A percentile compares a stretch with the other conserved stretches of the same genome.
Conservation (phyloP, 768 basidiomycete genomes). For the Pleurotus giganteus region DNA sequence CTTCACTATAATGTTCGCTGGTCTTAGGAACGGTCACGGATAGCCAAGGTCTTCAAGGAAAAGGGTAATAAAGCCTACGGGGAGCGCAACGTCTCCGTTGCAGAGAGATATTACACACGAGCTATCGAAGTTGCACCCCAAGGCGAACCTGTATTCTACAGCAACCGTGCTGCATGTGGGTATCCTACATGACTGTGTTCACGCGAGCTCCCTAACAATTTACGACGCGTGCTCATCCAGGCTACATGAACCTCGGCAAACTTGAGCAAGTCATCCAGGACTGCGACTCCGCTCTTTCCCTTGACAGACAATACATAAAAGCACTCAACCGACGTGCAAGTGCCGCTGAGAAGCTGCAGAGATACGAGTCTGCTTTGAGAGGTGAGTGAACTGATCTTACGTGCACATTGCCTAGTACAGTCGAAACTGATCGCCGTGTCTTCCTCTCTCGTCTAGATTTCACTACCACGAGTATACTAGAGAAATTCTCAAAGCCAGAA, state of each 20-base stretch:
- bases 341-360: slow-evolving; percentile 76
- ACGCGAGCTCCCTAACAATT: too few relatives aligned
- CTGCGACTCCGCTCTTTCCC: slow-evolving; percentile 83
- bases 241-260: slow-evolving; percentile 87
- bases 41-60: slow-evolving; percentile 64
- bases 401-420: background rate
- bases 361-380: slow-evolving; percentile 74
- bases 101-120: slow-evolving; percentile 66
- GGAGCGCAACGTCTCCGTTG: slow-evolving; percentile 53
- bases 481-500: slow-evolving; percentile 82
- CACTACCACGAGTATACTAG: slow-evolving; percentile 94
- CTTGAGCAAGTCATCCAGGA: slow-evolving; percentile 81
- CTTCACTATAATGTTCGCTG: slow-evolving; percentile 8
- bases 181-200: slow-evolving; percentile 17
- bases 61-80: slow-evolving; percentile 74
- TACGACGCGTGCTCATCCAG: slow-evolving; percentile 33
- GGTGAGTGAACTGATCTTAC: slow-evolving; percentile 42
- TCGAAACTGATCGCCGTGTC: background rate
- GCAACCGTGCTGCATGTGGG: slow-evolving; percentile 95
- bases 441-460: slow-evolving; percentile 55
- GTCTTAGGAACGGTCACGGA: slow-evolving; percentile 58
- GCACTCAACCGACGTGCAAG: slow-evolving; percentile 87
- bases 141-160: slow-evolving; percentile 91
- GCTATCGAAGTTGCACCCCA: slow-evolving; percentile 74
- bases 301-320: slow-evolving; percentile 86